A percentile compares a stretch with the other conserved stretches of the same genome.
Evolutionary conservation across 139 green algal species (phyloP).

Genomic region (Asterochloris sp.): DNA sequence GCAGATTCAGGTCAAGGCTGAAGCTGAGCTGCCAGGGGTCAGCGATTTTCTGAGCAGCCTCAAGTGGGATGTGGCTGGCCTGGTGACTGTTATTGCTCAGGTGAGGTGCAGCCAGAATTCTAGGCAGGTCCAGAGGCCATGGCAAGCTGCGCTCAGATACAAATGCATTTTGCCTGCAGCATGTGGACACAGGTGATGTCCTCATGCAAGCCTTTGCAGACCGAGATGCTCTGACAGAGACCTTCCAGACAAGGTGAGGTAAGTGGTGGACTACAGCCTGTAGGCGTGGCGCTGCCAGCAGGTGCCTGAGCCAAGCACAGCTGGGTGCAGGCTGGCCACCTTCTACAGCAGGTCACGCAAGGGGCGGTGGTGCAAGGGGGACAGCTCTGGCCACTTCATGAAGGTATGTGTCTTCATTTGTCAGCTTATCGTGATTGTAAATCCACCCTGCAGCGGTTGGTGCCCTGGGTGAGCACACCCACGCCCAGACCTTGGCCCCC

Average conservation of each 20-base stretch:
- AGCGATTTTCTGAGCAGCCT: conserved; percentile 66
- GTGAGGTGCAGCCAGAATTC: conserved; percentile 13
- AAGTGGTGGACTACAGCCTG: neutral
- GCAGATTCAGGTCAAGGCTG: too few relatives aligned
- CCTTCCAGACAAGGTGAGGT: conserved; percentile 73
- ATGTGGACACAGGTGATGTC: conserved; percentile 93
- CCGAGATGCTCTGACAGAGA: conserved; percentile 78
- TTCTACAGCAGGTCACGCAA: conserved; percentile 92
- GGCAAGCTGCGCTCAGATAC: neutral
- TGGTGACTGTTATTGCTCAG: conserved; percentile 92
- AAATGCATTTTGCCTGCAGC: conserved; percentile 45
- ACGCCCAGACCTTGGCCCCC: neutral
- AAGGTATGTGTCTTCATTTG: conserved; percentile 29
- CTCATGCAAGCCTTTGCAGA: conserved; percentile 98
- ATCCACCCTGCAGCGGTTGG: too few relatives aligned
- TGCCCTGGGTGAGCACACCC: too few relatives aligned
- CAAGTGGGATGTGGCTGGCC: conserved; percentile 79
- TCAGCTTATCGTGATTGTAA: too few relatives aligned
- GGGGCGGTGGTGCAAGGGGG: conserved; percentile 96
- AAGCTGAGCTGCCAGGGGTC: too few relatives aligned
- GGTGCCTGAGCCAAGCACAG: too few relatives aligned
- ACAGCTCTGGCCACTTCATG: conserved; percentile 95
- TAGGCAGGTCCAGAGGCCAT: neutral
- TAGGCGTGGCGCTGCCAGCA: neutral
- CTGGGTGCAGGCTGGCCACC: conserved; percentile 73